phyloP scores from a whole-genome alignment of 164 flowering plant genomes.

The Berberis thunbergii region DNA sequence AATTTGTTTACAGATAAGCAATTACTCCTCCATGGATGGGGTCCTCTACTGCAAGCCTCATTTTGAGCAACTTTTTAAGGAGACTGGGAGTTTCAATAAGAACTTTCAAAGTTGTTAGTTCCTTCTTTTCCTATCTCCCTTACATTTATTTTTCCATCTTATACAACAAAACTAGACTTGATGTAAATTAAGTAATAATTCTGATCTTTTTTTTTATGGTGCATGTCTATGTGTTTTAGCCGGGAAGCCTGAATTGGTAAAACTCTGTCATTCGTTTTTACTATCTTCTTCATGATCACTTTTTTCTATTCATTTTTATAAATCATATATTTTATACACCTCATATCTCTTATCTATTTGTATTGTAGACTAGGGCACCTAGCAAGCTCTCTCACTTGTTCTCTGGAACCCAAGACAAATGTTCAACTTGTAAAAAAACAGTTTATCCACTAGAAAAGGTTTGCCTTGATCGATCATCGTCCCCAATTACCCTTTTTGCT shows the following conservation, averaged over 20 bases:
- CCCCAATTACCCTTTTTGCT: not conserved
- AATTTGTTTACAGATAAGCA: slow-evolving; percentile 36
- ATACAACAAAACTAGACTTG: not conserved
- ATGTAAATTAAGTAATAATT: not conserved
- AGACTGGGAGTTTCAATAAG: slow-evolving; percentile 35
- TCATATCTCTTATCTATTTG: not conserved
- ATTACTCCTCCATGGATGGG: slow-evolving; percentile 55
- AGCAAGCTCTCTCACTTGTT: slow-evolving; percentile 46
- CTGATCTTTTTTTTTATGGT: not conserved
- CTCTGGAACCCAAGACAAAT: slow-evolving; percentile 62
- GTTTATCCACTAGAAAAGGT: slow-evolving; percentile 66
- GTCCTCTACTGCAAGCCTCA: slow-evolving; percentile 61
- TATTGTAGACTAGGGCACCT: slow-evolving; percentile 32
- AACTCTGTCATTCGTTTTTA: not conserved
- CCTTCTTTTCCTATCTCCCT: not conserved
- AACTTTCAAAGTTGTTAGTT: slow-evolving; percentile 30
- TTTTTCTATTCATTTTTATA: not conserved
- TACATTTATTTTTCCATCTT: not conserved
- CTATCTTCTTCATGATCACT: not conserved
- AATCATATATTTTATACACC: too few species aligned
- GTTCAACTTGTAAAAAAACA: slow-evolving; percentile 48
- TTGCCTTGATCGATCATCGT: not conserved
- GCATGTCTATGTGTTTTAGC: not conserved
- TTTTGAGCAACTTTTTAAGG: slow-evolving; percentile 55
- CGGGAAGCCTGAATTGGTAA: not conserved